Conservation (phyloP, 1,139 yeast species). For the Barnettozyma hawaiiensis region DNA sequence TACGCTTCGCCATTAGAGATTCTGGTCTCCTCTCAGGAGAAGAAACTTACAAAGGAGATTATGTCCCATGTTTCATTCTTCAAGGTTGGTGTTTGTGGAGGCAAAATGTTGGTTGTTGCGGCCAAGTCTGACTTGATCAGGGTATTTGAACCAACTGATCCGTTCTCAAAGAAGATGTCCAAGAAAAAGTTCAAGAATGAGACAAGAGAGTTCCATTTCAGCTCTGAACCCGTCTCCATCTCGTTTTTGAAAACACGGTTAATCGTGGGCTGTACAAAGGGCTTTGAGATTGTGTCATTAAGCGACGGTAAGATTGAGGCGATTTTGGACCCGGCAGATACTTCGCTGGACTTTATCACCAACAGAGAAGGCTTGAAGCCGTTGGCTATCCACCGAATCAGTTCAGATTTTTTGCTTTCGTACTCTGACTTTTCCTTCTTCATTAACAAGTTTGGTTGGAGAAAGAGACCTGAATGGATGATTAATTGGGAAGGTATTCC, state of each 20-base stretch:
- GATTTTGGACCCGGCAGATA: slow-evolving; percentile 90
- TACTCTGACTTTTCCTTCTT: slow-evolving; percentile 92
- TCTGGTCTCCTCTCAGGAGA: slow-evolving; percentile 38
- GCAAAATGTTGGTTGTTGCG: slow-evolving; percentile 82
- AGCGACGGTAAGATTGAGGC: slow-evolving; percentile 59
- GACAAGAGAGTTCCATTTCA: slow-evolving; percentile 71
- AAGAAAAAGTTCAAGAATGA: slow-evolving; percentile 66
- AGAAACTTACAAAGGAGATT: slow-evolving; percentile 67
- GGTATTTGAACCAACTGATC: slow-evolving; percentile 78
- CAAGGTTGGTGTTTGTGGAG: slow-evolving; percentile 89
- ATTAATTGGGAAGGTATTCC: slow-evolving; percentile 97
- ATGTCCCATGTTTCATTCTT: slow-evolving; percentile 84
- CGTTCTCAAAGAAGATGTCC: slow-evolving; percentile 48
- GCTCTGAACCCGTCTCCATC: slow-evolving; percentile 86
- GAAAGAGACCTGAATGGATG: slow-evolving; percentile 90
- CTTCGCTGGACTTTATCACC: slow-evolving; percentile 92
- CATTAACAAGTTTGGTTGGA: slow-evolving; percentile 94
- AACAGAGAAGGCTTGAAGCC: slow-evolving; percentile 80
- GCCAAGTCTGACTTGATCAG: slow-evolving; percentile 78
- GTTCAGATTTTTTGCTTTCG: slow-evolving; percentile 79
- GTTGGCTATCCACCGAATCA: slow-evolving; percentile 83
- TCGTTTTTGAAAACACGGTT: slow-evolving; percentile 83
- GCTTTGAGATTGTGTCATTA: slow-evolving; percentile 82
- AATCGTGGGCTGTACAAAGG: slow-evolving; percentile 94
- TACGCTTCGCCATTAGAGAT: slow-evolving; percentile 84